Base-by-base conservation (phyloP, 768 basidiomycete species). In the Auricularia cornea region DNA sequence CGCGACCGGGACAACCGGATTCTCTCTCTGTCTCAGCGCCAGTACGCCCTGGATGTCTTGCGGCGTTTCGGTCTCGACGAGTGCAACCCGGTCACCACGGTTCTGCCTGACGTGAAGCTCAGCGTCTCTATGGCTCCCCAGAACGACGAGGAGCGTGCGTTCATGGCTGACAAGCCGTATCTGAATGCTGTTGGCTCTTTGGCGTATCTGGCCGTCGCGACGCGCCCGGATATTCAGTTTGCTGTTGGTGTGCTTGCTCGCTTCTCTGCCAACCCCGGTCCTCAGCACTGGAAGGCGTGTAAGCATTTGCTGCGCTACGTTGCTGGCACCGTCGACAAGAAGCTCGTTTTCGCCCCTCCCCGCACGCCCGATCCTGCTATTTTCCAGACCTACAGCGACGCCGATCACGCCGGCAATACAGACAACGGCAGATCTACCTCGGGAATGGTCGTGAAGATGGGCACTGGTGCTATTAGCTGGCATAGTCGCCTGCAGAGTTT, bases 141-240 rank as follows among this genome's bases (percentile, higher is more conserved):
- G 1, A 65, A 62, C 1, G 10, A 33, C 26, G 68, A 64, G 29
- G 66, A 69, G 56, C 38, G 30, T 51, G 66, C 28, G 2, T 31
- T 54, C 3, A 76, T 75, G 71, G 35, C 35, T 14, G 35, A 38
- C 35, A 38, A 38, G 35, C 75, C 72, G 16, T 77, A 75, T 62
- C 60, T 70, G 2, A 63, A 71, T 61, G 69, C 71, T 56, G 69
- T 76, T 33, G 72, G 74, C 30, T 64, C 72, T 3, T 64, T 77
- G 5, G 66, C 70, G 65, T 74, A 76, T 61, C 62, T 75, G 0
- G 65, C 75, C 2, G 59, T 76, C 1, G 69, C 68, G 5, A 76
- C 77, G 1, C 66, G 71, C 1, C 77, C 77, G 0, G 75, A 81
- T 48, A 68, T 80, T 11, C 66, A 74, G 0, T 76, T 66, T 54